Evolutionary conservation across 441 rosid species (phyloP).

Genomic region (Populus hybrid): DNA sequence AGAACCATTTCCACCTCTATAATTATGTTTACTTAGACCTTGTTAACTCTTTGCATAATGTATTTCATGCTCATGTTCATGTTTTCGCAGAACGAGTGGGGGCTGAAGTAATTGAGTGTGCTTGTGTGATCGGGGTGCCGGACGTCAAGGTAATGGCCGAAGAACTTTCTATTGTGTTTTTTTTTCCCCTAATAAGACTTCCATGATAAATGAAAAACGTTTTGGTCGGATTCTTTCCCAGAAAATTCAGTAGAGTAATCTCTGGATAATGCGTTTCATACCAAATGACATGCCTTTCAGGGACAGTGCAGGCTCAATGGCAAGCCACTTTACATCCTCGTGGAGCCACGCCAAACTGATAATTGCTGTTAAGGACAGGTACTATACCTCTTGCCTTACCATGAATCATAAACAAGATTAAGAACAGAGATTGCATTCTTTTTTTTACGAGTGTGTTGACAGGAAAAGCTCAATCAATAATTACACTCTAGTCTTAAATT

Average conservation of each 20-base stretch:
- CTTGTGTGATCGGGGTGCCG: constrained; percentile 86
- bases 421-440: neutral
- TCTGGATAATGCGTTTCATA: neutral
- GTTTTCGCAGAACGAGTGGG: constrained; percentile 59
- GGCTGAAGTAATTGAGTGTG: constrained; percentile 91
- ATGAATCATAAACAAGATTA: neutral
- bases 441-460: neutral
- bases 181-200: neutral
- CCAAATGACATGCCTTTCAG: constrained; percentile 30
- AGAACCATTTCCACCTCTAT: neutral
- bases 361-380: constrained; percentile 37
- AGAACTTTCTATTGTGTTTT: neutral
- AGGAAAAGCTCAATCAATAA: neutral
- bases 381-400: neutral
- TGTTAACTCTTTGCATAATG: neutral
- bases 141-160: constrained; percentile 60
- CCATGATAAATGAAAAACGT: neutral
- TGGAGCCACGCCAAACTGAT: constrained; percentile 80
- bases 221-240: neutral
- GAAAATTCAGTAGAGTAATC: neutral
- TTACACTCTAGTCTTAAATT: neutral
- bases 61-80: neutral
- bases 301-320: constrained; percentile 78
- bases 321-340: constrained; percentile 88
- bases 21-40: neutral